Percentiles rank a stretch among this genome's conserved stretches.
Conservation (phyloP, 306 rosid species). For the Quillaja saponaria region DNA sequence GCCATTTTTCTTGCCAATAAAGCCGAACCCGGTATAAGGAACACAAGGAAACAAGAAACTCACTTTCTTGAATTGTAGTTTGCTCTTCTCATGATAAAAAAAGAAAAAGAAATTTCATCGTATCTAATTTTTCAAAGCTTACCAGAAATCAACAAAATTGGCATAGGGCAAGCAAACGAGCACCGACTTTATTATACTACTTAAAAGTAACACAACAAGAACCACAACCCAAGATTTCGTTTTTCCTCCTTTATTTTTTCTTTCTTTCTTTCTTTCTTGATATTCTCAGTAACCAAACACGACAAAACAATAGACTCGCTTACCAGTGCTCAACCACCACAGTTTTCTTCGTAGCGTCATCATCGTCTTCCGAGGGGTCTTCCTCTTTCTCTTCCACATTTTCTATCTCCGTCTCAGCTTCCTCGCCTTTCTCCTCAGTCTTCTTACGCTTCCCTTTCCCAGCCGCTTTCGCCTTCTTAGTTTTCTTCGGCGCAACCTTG, state of each 20-base stretch:
- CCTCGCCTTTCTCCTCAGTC: slow-evolving; percentile 3
- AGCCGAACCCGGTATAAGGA: too few relatives aligned
- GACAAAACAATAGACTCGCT: not conserved
- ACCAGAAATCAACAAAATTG: too few relatives aligned
- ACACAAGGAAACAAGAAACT: too few relatives aligned
- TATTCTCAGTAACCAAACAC: slow-evolving; percentile 1
- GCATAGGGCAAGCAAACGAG: too few relatives aligned
- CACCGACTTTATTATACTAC: too few relatives aligned
- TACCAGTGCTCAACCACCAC: slow-evolving; percentile 58
- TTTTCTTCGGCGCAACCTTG: slow-evolving; percentile 8
- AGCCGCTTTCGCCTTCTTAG: not conserved
- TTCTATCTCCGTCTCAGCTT: not conserved
- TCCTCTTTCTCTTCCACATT: not conserved
- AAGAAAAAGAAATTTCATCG: too few relatives aligned
- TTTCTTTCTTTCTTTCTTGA: too few relatives aligned
- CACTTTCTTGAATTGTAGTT: too few relatives aligned
- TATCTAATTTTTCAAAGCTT: too few relatives aligned
- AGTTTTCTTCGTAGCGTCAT: slow-evolving; percentile 8
- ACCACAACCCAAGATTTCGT: not conserved
- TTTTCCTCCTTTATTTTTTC: not conserved
- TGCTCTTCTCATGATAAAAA: too few relatives aligned
- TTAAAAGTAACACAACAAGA: not conserved
- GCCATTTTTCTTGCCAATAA: too few relatives aligned
- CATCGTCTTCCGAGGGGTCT: not conserved
- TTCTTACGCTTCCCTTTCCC: not conserved